A percentile compares a stretch with the other conserved stretches of the same genome.
Conservation (phyloP, 2,329 filamentous ascomycete species). For the Fusarium sacchari region DNA sequence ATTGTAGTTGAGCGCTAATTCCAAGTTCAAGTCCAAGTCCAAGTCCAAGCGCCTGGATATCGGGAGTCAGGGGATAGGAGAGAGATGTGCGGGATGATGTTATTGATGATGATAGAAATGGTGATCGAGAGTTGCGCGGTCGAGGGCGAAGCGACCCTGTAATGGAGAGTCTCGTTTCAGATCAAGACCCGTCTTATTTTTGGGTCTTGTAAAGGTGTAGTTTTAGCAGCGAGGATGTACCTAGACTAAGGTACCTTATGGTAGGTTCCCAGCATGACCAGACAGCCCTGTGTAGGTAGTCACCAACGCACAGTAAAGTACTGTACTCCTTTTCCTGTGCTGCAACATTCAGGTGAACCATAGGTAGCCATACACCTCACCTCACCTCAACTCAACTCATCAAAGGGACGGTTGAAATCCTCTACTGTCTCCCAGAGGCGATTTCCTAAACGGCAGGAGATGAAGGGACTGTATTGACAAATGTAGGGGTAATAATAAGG, state of each 20-base stretch:
- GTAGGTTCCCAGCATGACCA: background rate
- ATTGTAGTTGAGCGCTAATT: background rate
- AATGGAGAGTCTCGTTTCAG: slow-evolving; percentile 40
- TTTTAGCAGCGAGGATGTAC: slow-evolving; percentile 9
- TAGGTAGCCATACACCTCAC: too few species aligned
- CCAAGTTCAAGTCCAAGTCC: background rate
- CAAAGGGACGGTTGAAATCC: slow-evolving; percentile 24
- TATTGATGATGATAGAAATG: background rate
- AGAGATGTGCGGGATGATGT: slow-evolving; percentile 20
- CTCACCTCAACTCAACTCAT: background rate
- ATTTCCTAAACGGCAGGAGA: slow-evolving; percentile 30
- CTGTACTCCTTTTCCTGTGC: background rate
- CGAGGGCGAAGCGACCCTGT: slow-evolving; percentile 30
- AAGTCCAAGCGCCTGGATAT: background rate
- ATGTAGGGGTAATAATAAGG: slow-evolving; percentile 23
- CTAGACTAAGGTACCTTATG: background rate
- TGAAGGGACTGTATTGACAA: slow-evolving; percentile 18
- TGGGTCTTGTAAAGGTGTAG: slow-evolving; percentile 1
- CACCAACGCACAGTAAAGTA: background rate
- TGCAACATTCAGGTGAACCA: slow-evolving; percentile 41
- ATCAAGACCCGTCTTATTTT: slow-evolving; percentile 30
- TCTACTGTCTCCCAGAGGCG: slow-evolving; percentile 20
- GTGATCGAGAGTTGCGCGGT: slow-evolving; percentile 7
- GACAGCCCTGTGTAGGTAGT: background rate
- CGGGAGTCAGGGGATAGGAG: slow-evolving; percentile 23